These are phyloP conservation scores for Trichoderma semiorbis DNA, from an alignment of 2,329 filamentous ascomycete genomes.

Conservation along the genomic window DNA sequence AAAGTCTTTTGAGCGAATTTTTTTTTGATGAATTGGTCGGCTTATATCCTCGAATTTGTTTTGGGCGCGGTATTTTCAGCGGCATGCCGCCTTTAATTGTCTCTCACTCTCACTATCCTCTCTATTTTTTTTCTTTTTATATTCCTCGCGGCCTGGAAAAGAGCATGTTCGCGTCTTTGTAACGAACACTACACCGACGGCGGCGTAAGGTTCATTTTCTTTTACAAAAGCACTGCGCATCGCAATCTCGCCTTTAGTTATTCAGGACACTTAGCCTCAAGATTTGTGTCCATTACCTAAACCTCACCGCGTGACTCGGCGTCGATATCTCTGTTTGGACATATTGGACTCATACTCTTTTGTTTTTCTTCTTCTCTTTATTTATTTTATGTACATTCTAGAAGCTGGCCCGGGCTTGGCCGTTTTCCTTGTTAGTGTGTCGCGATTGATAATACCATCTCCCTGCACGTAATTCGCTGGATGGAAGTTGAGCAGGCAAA, in stretches of 20 bases:
- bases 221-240: conserved; percentile 6
- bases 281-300: conserved; percentile 11
- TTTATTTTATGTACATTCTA: conserved; percentile 35
- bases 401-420: conserved; percentile 32
- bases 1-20: conserved; percentile 17
- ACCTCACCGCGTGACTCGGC: conserved; percentile 26
- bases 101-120: conserved; percentile 9
- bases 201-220: conserved; percentile 8
- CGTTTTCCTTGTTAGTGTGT: conserved; percentile 23
- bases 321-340: conserved; percentile 31
- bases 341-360: conserved; percentile 32
- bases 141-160: neutral
- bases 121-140: neutral
- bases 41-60: conserved; percentile 20
- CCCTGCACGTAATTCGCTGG: conserved; percentile 30
- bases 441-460: conserved; percentile 30
- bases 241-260: conserved; percentile 9
- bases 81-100: conserved; percentile 16
- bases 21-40: conserved; percentile 20
- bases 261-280: neutral
- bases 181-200: neutral
- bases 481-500: conserved; percentile 12
- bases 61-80: conserved; percentile 16
- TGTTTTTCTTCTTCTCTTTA: conserved; percentile 25
- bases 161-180: neutral